These are phyloP conservation scores for Cajanus cajan DNA, from an alignment of 306 rosid species.

Conservation along the genomic window DNA sequence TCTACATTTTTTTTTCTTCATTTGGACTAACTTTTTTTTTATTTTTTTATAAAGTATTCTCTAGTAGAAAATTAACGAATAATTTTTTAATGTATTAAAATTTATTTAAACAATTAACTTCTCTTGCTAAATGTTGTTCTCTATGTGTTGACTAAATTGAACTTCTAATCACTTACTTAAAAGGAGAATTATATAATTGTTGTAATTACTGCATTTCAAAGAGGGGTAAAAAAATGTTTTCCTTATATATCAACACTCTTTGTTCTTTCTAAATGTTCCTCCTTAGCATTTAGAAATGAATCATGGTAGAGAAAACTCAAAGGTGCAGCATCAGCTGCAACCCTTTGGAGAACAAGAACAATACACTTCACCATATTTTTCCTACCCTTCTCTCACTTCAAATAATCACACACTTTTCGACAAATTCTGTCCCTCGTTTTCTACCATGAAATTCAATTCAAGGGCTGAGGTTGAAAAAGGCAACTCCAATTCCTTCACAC, in stretches of 20 bases:
- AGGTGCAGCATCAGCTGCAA: no score
- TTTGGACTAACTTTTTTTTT: conserved; percentile 16
- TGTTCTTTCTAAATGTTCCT: conserved; percentile 17
- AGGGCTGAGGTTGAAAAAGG: background rate
- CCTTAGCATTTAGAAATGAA: conserved; percentile 33
- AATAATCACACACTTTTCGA: background rate
- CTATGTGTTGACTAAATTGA: no score
- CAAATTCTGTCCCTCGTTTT: conserved; percentile 5
- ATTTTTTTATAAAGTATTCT: no score
- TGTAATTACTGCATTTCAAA: no score
- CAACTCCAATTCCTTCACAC: conserved; percentile 13
- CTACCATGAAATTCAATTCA: conserved; percentile 29
- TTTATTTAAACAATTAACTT: no score
- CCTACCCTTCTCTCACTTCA: conserved; percentile 1
- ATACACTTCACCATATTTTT: background rate
- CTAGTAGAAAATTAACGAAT: no score
- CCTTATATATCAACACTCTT: conserved; percentile 21
- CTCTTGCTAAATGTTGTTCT: no score
- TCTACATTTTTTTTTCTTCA: conserved; percentile 21
- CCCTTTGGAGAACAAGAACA: conserved; percentile 25
- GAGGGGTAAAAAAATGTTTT: no score
- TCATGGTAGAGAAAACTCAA: conserved; percentile 24
- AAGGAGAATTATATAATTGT: no score
- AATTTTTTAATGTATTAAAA: no score
- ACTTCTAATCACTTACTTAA: no score